Evolutionary conservation across 2,329 filamentous ascomycete genomes (phyloP).

Genomic region (Fusarium neocosmosporiellum): DNA sequence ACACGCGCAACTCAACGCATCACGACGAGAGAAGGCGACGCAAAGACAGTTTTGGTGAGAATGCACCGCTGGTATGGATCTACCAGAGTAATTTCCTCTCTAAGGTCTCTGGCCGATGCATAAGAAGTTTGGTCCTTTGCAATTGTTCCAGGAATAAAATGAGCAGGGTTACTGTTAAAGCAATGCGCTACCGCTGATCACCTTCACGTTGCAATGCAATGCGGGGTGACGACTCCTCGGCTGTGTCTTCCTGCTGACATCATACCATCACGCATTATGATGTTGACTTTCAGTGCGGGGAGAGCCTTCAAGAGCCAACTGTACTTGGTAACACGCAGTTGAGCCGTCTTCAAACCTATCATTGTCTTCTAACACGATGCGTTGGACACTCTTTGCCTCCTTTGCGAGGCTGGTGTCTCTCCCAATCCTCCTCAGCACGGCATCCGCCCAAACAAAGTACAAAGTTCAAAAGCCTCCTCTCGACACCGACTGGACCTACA

Average conservation of each 20-base stretch:
- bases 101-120: not conserved
- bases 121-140: not conserved
- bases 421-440: not conserved
- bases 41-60: not conserved
- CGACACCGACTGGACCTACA: conserved; percentile 63
- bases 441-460: conserved; percentile 45
- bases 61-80: not conserved
- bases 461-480: conserved; percentile 54
- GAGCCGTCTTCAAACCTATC: not conserved
- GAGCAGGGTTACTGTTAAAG: not conserved
- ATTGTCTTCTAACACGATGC: conserved; percentile 7
- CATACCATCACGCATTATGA: not conserved
- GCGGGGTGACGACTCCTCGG: not conserved
- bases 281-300: not conserved
- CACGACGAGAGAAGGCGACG: not conserved
- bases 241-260: not conserved
- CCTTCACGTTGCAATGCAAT: not conserved
- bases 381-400: not conserved
- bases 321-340: not conserved
- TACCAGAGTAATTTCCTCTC: not conserved
- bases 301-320: not conserved
- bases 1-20: not conserved
- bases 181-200: not conserved
- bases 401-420: conserved; percentile 2
- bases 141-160: not conserved